Conservation (phyloP, 2,329 filamentous ascomycete species). For the Botrytis hyacinthi region DNA sequence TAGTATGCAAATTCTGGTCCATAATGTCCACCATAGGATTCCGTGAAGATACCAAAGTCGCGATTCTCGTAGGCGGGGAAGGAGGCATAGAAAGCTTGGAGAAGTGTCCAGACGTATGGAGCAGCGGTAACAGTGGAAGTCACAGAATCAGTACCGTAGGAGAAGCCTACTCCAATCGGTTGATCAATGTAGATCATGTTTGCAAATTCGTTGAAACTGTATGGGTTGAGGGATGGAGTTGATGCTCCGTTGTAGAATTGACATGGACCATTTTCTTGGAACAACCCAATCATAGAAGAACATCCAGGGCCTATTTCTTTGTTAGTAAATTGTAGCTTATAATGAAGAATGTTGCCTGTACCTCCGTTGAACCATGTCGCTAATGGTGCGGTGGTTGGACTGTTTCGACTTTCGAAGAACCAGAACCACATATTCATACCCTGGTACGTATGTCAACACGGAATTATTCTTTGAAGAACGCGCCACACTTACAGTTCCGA, state of each 20-base stretch:
- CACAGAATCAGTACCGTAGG: constrained; percentile 45
- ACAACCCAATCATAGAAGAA: constrained; percentile 59
- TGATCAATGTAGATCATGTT: constrained; percentile 45
- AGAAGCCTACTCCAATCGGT: constrained; percentile 44
- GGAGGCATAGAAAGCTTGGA: constrained; percentile 60
- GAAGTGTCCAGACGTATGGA: constrained; percentile 53
- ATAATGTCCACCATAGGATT: constrained; percentile 57
- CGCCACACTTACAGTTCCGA: constrained; percentile 38
- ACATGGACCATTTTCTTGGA: constrained; percentile 49
- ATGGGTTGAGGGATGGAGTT: constrained; percentile 43
- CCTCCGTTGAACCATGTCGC: constrained; percentile 48
- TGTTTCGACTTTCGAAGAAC: constrained; percentile 59
- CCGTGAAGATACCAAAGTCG: constrained; percentile 54
- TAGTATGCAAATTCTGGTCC: constrained; percentile 55
- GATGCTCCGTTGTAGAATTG: constrained; percentile 43
- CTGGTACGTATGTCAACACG: constrained; percentile 20
- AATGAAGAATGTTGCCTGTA: not conserved
- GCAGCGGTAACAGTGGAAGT: constrained; percentile 47
- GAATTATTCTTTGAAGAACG: constrained; percentile 33
- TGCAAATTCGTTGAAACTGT: constrained; percentile 42
- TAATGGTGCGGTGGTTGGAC: constrained; percentile 46
- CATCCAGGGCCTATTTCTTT: constrained; percentile 42
- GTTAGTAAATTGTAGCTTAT: not conserved
- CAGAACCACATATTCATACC: constrained; percentile 39
- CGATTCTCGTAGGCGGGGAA: constrained; percentile 62